Evolutionary conservation across 768 basidiomycete species (phyloP).

Genomic region (Termitomyces sp.): DNA sequence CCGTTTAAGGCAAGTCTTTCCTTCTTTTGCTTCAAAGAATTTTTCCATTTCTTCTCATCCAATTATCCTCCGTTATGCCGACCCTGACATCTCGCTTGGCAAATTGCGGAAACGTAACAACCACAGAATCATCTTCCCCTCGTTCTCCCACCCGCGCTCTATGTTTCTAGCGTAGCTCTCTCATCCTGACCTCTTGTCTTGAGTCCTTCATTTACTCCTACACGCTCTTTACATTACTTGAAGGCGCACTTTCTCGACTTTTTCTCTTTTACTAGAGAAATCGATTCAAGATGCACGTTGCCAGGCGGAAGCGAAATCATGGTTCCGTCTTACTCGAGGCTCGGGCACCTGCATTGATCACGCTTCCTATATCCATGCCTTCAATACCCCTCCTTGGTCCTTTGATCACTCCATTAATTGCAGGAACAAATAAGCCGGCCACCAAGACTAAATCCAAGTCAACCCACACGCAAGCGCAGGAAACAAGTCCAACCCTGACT

Average conservation of each 20-base stretch:
- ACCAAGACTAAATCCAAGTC: slow-evolving; percentile 8
- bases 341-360: slow-evolving; percentile 33
- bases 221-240: slow-evolving; percentile 14
- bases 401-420: slow-evolving; percentile 28
- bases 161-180: neutral
- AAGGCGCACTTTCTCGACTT: neutral
- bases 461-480: slow-evolving; percentile 3
- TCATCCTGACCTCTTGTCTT: neutral
- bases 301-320: slow-evolving; percentile 3
- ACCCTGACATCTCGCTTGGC: neutral
- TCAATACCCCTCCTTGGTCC: slow-evolving; percentile 35
- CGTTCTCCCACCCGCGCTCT: neutral
- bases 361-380: slow-evolving; percentile 30
- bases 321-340: slow-evolving; percentile 13
- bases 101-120: neutral
- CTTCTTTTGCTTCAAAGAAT: neutral
- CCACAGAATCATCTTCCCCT: neutral
- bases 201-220: slow-evolving; percentile 1
- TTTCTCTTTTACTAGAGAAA: neutral
- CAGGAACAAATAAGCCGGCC: slow-evolving; percentile 16
- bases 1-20: neutral
- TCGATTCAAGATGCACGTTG: slow-evolving; percentile 7
- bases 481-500: slow-evolving; percentile 10
- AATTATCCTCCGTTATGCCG: neutral
- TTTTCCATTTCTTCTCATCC: neutral